A percentile compares a stretch with the other conserved stretches of the same genome.
These are phyloP conservation scores for Actinomortierella ambigua DNA, from an alignment of 371 early-diverging fungal genomes.

Conservation along the genomic window DNA sequence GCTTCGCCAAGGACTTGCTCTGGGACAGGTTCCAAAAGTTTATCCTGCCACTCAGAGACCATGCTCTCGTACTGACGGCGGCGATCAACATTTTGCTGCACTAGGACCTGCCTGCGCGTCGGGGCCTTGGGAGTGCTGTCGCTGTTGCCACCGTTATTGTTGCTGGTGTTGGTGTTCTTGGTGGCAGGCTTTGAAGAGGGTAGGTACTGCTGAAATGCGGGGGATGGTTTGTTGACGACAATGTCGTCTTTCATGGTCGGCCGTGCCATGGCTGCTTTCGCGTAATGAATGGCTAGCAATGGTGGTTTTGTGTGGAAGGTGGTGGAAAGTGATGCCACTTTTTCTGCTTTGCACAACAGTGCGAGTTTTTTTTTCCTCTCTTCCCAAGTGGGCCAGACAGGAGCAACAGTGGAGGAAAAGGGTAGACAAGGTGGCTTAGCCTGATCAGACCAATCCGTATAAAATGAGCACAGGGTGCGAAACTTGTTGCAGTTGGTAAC, in stretches of 20 bases:
- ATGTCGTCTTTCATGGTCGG: constrained; percentile 47
- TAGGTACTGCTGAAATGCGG: constrained; percentile 28
- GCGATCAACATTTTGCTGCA: constrained; percentile 56
- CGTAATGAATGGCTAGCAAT: too few relatives aligned
- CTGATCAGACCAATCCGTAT: too few relatives aligned
- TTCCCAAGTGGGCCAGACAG: too few relatives aligned
- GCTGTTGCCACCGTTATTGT: background rate
- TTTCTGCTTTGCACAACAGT: background rate
- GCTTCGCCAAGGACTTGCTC: constrained; percentile 38
- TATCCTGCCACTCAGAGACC: constrained; percentile 64
- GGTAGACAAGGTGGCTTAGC: too few relatives aligned
- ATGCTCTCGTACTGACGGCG: constrained; percentile 54
- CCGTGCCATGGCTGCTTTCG: constrained; percentile 11
- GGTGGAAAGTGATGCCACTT: too few relatives aligned
- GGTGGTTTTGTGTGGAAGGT: too few relatives aligned
- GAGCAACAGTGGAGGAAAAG: too few relatives aligned
- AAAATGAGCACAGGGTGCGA: too few relatives aligned
- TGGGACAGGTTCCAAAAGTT: constrained; percentile 47
- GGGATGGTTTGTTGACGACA: constrained; percentile 33
- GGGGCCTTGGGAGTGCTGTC: constrained; percentile 6
- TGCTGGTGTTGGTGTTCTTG: background rate
- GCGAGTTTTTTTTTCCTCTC: background rate
- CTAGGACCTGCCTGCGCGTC: constrained; percentile 48
- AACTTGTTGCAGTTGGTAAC: too few relatives aligned
- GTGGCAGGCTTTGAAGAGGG: constrained; percentile 4